Evolutionary conservation across 768 basidiomycete species (phyloP).

Genomic region (Suillus bovinus): DNA sequence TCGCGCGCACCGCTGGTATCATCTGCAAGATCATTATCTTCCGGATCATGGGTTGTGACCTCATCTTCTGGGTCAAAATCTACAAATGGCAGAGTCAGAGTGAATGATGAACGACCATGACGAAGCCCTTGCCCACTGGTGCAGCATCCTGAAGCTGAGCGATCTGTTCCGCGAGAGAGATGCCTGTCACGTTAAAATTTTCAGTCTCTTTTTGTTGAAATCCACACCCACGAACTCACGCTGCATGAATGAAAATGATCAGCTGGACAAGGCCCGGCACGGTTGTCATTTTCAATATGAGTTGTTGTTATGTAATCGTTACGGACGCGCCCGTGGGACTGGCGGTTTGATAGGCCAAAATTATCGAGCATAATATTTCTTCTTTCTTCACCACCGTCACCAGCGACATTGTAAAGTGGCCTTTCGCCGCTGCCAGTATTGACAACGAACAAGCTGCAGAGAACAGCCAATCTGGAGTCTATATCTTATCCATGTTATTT

Average conservation of each 20-base stretch:
- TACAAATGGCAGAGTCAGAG: conserved; percentile 27
- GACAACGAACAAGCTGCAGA: conserved; percentile 17
- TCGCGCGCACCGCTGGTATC: conserved; percentile 47
- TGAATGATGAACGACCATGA: conserved; percentile 8
- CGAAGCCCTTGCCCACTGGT: conserved; percentile 56
- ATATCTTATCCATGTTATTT: conserved; percentile 38
- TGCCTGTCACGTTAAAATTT: conserved; percentile 29
- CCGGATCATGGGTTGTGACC: conserved; percentile 42
- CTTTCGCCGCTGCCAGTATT: conserved; percentile 25
- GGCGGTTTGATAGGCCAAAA: conserved; percentile 32
- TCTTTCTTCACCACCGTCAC: conserved; percentile 33
- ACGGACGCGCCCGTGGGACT: conserved; percentile 22
- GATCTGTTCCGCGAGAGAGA: conserved; percentile 79
- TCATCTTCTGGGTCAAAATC: conserved; percentile 79
- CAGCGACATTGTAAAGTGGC: conserved; percentile 32
- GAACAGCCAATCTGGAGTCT: conserved; percentile 37
- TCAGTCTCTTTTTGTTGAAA: conserved; percentile 7
- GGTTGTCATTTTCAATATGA: conserved; percentile 3
- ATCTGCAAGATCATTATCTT: conserved; percentile 36
- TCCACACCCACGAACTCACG: conserved; percentile 24
- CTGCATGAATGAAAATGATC: conserved; percentile 22
- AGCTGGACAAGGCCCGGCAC: not conserved
- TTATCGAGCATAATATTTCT: conserved; percentile 18
- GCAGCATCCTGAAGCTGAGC: conserved; percentile 73
- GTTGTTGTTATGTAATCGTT: conserved; percentile 9